A percentile compares a stretch with the other conserved stretches of the same genome.
Evolutionary conservation across 225 moss, liverwort and hornwort genomes (phyloP).

Genomic region (Marchantia paleacea): DNA sequence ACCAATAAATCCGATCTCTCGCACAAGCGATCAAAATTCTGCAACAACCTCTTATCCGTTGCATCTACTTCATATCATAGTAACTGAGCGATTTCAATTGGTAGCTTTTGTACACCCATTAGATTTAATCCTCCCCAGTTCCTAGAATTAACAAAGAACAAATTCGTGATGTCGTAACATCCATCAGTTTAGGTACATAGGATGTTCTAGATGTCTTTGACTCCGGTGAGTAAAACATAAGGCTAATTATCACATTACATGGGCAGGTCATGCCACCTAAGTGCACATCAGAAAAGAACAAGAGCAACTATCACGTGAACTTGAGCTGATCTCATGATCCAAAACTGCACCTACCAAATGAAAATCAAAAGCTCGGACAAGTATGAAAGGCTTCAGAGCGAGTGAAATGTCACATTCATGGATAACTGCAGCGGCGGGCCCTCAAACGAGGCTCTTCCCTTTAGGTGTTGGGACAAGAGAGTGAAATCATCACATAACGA

Average conservation of each 20-base stretch:
- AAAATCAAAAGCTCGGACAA: not conserved
- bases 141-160: not conserved
- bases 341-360: conserved; percentile 21
- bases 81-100: conserved; percentile 9
- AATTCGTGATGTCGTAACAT: not conserved
- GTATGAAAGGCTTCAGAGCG: not conserved
- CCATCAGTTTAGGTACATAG: conserved; percentile 10
- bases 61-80: not conserved
- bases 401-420: not conserved
- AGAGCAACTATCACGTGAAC: conserved; percentile 9
- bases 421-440: not conserved
- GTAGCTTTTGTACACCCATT: not conserved
- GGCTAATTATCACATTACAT: not conserved
- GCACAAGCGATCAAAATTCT: conserved; percentile 7
- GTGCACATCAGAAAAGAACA: conserved; percentile 14
- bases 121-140: not conserved
- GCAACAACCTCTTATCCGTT: not conserved
- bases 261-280: not conserved
- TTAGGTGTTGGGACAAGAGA: conserved; percentile 8
- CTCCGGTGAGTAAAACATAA: not conserved
- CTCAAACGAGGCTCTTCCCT: not conserved
- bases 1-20: conserved; percentile 11
- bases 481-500: conserved; percentile 11
- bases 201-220: not conserved
- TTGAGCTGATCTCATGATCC: conserved; percentile 15